These are phyloP conservation scores for Penicillium sp. DNA, from an alignment of 2,329 filamentous ascomycete genomes.

Conservation along the genomic window DNA sequence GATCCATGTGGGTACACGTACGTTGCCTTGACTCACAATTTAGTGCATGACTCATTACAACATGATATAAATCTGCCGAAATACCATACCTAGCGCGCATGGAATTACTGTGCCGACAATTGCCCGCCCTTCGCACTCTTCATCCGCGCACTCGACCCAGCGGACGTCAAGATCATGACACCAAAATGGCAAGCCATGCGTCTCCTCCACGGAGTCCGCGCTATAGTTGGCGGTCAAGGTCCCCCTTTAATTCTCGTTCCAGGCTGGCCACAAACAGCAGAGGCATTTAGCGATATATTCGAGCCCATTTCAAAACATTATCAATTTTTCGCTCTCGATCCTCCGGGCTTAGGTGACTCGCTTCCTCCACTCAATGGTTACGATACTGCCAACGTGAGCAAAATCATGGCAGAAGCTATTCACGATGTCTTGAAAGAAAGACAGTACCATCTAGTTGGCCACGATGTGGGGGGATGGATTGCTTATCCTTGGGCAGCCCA, in stretches of 20 bases:
- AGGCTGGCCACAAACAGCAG: not conserved
- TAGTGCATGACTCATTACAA: too few relatives aligned
- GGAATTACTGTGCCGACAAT: too few relatives aligned
- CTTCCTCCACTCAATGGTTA: not conserved
- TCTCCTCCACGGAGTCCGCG: not conserved
- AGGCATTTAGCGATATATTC: not conserved
- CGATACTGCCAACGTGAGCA: not conserved
- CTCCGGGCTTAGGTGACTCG: not conserved
- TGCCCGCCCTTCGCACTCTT: too few relatives aligned
- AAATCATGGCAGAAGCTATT: not conserved
- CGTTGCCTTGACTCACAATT: too few relatives aligned
- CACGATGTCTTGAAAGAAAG: not conserved
- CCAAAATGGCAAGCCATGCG: not conserved
- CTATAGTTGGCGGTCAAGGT: not conserved
- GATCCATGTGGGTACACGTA: too few relatives aligned
- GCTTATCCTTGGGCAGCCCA: not conserved
- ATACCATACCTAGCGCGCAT: too few relatives aligned
- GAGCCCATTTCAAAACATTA: not conserved
- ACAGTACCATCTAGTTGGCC: not conserved
- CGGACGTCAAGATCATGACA: not conserved
- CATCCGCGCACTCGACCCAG: not conserved
- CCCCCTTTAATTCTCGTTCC: not conserved
- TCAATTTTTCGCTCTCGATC: not conserved
- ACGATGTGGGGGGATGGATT: not conserved
- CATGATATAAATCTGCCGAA: too few relatives aligned